phyloP scores from a whole-genome alignment of 257 asterid species.

The Solanum chiquidenum region DNA sequence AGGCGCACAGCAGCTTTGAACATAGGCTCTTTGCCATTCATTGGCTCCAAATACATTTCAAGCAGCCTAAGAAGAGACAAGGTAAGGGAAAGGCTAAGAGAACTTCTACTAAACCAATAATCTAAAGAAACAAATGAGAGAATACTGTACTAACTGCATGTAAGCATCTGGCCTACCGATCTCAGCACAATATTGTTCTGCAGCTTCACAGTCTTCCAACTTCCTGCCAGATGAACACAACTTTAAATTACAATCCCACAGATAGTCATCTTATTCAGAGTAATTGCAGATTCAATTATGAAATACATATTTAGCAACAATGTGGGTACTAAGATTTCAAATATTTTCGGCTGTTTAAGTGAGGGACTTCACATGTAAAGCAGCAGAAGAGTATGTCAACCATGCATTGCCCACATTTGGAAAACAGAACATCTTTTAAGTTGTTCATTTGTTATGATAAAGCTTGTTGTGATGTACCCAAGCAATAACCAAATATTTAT shows the following conservation, averaged over 20 bases:
- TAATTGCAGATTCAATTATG: neutral
- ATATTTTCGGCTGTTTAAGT: neutral
- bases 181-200: constrained; percentile 92
- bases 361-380: neutral
- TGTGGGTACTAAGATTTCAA: neutral
- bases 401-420: neutral
- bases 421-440: neutral
- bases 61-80: constrained; percentile 51
- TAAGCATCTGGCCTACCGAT: constrained; percentile 98
- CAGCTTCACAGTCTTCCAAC: constrained; percentile 92
- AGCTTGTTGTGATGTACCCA: neutral
- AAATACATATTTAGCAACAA: neutral
- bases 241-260: constrained; percentile 1
- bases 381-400: neutral
- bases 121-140: constrained; percentile 11
- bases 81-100: neutral
- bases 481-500: neutral
- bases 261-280: neutral
- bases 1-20: constrained; percentile 85
- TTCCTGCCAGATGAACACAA: constrained; percentile 36
- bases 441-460: neutral
- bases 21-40: constrained; percentile 90
- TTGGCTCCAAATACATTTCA: constrained; percentile 89
- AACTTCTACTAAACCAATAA: constrained; percentile 5
- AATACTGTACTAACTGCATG: constrained; percentile 57